phyloP scores from a whole-genome alignment of 202 grass and related monocot genomes.

The Hordeum pubiflorum region DNA sequence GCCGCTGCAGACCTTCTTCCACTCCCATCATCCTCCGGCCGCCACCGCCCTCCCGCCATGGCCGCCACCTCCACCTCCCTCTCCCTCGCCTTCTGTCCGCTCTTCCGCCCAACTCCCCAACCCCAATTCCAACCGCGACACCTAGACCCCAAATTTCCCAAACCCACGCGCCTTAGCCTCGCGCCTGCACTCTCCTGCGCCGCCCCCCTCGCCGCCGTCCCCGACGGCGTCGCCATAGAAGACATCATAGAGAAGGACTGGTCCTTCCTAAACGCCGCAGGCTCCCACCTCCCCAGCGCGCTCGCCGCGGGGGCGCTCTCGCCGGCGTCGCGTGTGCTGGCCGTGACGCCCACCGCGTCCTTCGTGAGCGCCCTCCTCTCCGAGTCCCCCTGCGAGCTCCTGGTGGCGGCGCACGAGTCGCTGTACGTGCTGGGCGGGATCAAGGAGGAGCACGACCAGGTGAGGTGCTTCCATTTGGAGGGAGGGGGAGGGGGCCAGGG shows the following conservation, averaged over 20 bases:
- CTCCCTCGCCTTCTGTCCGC: conserved; percentile 10
- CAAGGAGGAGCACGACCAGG: conserved; percentile 74
- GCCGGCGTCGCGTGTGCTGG: conserved; percentile 50
- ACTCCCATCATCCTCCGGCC: not conserved
- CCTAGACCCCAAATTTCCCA: not conserved
- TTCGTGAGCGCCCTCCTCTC: conserved; percentile 52
- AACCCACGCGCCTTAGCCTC: conserved; percentile 18
- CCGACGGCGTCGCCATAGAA: conserved; percentile 38
- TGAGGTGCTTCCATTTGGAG: conserved; percentile 68
- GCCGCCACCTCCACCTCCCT: conserved; percentile 26
- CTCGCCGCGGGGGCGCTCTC: conserved; percentile 41
- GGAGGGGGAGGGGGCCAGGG: conserved; percentile 33
- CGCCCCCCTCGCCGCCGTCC: conserved; percentile 17
- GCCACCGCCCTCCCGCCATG: conserved; percentile 11
- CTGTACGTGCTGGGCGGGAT: conserved; percentile 66
- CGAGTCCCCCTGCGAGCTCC: conserved; percentile 41
- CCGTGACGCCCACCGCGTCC: conserved; percentile 47
- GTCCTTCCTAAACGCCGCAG: conserved; percentile 56
- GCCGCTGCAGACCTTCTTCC: not conserved
- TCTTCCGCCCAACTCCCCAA: not conserved
- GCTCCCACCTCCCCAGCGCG: conserved; percentile 8
- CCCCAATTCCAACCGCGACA: not conserved
- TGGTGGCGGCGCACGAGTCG: conserved; percentile 77
- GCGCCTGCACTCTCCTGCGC: not conserved
- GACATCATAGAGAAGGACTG: conserved; percentile 81